phyloP scores from a whole-genome alignment of 805 yeast species.

The Candida glaebosa region DNA sequence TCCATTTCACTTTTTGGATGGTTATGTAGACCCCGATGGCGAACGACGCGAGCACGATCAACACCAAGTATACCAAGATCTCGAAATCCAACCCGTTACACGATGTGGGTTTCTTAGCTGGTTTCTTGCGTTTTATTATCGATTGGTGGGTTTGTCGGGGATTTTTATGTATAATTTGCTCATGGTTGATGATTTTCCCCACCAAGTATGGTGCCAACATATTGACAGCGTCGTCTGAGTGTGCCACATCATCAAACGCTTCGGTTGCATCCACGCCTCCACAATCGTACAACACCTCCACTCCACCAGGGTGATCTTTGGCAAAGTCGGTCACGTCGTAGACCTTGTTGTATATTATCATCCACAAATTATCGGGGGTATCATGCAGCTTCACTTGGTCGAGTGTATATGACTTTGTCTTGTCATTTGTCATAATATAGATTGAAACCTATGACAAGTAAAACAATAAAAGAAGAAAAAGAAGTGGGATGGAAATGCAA shows the following conservation, averaged over 20 bases:
- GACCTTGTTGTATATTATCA: slow-evolving; percentile 76
- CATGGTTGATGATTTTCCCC: slow-evolving; percentile 18
- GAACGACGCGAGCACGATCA: background rate
- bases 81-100: background rate
- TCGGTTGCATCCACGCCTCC: slow-evolving; percentile 78
- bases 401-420: slow-evolving; percentile 9
- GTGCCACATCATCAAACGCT: slow-evolving; percentile 52
- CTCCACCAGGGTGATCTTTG: slow-evolving; percentile 75
- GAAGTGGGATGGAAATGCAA: background rate
- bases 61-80: background rate
- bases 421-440: background rate
- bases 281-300: slow-evolving; percentile 69
- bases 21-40: slow-evolving; percentile 1
- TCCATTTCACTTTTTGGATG: slow-evolving; percentile 4
- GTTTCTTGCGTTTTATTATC: background rate
- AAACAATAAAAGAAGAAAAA: background rate
- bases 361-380: slow-evolving; percentile 78
- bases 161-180: background rate
- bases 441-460: background rate
- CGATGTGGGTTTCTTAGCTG: background rate
- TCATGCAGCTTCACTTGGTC: slow-evolving; percentile 69
- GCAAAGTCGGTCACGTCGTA: slow-evolving; percentile 71
- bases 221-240: slow-evolving; percentile 30
- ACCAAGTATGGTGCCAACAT: slow-evolving; percentile 28
- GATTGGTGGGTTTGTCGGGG: background rate